Evolutionary conservation across 345 rosid species (phyloP).

Genomic region (Camelina neglecta): DNA sequence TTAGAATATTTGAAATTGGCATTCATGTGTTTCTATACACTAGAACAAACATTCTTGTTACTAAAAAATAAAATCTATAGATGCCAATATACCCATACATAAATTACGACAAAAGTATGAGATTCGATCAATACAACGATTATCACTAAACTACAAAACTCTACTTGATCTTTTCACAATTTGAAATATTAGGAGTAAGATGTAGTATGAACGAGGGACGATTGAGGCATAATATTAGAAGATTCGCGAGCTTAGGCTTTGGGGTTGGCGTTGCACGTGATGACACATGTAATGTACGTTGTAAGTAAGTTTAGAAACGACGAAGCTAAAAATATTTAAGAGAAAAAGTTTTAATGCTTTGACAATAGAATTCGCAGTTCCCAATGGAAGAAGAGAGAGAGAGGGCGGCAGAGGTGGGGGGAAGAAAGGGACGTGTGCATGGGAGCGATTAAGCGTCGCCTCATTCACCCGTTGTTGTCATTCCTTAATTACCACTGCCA

Average conservation of each 20-base stretch:
- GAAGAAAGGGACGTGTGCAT: conserved; percentile 99
- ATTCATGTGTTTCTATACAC: conserved; percentile 3
- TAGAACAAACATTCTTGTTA: not conserved
- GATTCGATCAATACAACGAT: not conserved
- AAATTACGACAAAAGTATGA: not conserved
- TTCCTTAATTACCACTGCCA: conserved; percentile 63
- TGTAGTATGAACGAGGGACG: conserved; percentile 37
- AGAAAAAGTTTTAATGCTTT: conserved; percentile 8
- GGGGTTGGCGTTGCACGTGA: conserved; percentile 35
- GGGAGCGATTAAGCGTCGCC: conserved; percentile 76
- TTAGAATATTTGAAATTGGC: not conserved
- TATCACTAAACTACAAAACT: conserved; percentile 11
- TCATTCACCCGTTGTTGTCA: conserved; percentile 96
- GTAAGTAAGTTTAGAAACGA: conserved; percentile 17
- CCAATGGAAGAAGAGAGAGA: conserved; percentile 47
- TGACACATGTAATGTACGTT: conserved; percentile 20
- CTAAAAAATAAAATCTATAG: not conserved
- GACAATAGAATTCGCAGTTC: conserved; percentile 45
- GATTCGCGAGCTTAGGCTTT: conserved; percentile 33
- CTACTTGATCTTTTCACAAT: not conserved
- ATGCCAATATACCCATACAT: not conserved
- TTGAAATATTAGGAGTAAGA: not conserved
- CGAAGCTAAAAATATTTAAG: not conserved
- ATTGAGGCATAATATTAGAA: conserved; percentile 24
- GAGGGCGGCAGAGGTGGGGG: conserved; percentile 95